Percentiles rank a stretch among this genome's conserved stretches.
phyloP scores from a whole-genome alignment of 139 green algal genomes.

The Tetradesmus lagerheimii region DNA sequence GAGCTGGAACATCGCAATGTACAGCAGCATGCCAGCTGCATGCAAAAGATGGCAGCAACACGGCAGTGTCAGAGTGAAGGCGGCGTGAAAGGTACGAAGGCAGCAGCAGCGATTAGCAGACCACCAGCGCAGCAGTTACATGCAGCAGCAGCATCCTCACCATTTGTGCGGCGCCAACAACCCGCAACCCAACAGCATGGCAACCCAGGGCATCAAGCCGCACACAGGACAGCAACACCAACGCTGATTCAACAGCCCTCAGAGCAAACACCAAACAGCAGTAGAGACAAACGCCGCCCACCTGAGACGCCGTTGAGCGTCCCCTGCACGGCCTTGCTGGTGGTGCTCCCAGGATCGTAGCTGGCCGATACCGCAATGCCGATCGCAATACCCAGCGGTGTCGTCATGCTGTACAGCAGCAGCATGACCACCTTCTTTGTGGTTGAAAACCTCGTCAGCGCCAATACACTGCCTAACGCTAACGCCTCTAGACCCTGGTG shows the following conservation, averaged over 20 bases:
- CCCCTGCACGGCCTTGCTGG: conserved; percentile 56
- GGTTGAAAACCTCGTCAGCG: conserved; percentile 50
- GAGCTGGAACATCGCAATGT: conserved; percentile 72
- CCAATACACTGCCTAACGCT: conserved; percentile 60
- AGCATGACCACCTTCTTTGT: conserved; percentile 51
- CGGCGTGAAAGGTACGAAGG: too few relatives aligned
- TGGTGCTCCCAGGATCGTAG: conserved; percentile 56
- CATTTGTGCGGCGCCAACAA: too few relatives aligned
- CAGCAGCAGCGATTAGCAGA: too few relatives aligned
- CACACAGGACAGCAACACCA: too few relatives aligned
- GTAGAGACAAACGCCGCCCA: conserved; percentile 49
- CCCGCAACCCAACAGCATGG: too few relatives aligned
- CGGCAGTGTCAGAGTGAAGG: neutral
- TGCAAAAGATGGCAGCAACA: neutral
- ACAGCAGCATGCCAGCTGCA: conserved; percentile 42
- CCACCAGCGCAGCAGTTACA: too few relatives aligned
- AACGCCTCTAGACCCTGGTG: conserved; percentile 73
- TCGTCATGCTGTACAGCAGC: conserved; percentile 64
- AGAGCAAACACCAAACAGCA: conserved; percentile 49
- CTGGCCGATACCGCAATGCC: conserved; percentile 60
- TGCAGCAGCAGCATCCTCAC: too few relatives aligned
- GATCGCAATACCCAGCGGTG: conserved; percentile 72
- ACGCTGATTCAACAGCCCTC: too few relatives aligned
- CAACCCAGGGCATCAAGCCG: too few relatives aligned
- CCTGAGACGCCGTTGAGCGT: conserved; percentile 67